Base-by-base conservation (phyloP, 2,329 filamentous ascomycete species). In the Didymella pomorum region DNA sequence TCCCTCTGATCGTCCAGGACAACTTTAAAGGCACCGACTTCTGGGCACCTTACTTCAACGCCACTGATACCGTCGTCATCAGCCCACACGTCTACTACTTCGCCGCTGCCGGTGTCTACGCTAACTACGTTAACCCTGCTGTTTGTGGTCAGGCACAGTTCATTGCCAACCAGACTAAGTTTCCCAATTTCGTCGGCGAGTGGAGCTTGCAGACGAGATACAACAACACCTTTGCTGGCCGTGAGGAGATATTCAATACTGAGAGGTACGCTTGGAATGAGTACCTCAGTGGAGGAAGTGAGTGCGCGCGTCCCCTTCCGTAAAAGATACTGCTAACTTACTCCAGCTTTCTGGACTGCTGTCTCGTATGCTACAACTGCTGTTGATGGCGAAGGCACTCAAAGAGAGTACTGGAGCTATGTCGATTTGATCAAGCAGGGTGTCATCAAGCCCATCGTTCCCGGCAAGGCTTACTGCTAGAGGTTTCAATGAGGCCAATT, bases 341-440 rank as follows among this genome's bases (percentile, higher is more conserved):
- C 6, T 11, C 1, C 14, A 59, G 57, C 66, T 18, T 73, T 65
- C 56, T 73, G 70, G 71, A 72, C 62, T 4, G 65, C 63, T 3
- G 63, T 61, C 28, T 62, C 61, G 21, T 62, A 60, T 20, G 56
- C 56, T 5, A 62, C 41, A 16, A 49, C 51, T 5, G n/a, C 50
- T 20, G 53, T 63, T 3, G 57, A 54, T 42, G 57, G 53, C 1
- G 45, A 63, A 42, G 53, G 52, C 1, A 52, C 37, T 1, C 53
- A 60, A 46, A 56, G 51, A 6, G 57, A 56, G 39, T 63, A 60
- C 21, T 63, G 57, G 57, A 55, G 51, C 21, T 58, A 58, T 21
- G 23, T 51, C 5, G 49, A 45, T 5, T 31, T 63, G 29, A 57
- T 57, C 42, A 49, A 49, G 1, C 45, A 56, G 53, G 46, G 53